Base-by-base conservation (phyloP, 1,284 basidiomycete genomes). In the Heterobasidion occidentale region DNA sequence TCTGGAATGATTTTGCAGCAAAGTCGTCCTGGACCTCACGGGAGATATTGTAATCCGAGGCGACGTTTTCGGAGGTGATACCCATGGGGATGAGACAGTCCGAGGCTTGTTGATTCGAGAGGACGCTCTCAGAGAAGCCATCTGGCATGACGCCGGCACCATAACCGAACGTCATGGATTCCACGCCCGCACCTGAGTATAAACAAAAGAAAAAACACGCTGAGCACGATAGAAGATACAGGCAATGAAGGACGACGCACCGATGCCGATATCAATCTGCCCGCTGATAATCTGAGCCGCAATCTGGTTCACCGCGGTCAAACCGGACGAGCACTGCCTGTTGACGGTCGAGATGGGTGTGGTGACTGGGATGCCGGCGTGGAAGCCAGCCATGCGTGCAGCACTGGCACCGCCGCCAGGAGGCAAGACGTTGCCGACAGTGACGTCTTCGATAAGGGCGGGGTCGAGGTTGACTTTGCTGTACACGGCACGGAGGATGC, bases 51-150 rank as follows among this genome's bases (percentile, higher is more conserved):
- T 79, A 94, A 60, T 92, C 80, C 48, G 77, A 73, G 19, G 94
- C 92, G 60, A 98, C 95, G 68, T 98, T 98, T 77, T 98, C 96
- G 27, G 93, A 97, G 52, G 94, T 96, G 74, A 94, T 88, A 61
- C 95, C 94, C 94, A 98, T 98, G 56, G 96, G 96, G 61, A 96
- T 79, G 19, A 96, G 78, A 73, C 95, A 98, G 78, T 99, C 94
- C 59, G 87, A 83, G 2, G 97, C 84, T 67, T 94, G 88, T 64
- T 87, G 78, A 72, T 83, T 85, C 60, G 82, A 72, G 62, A 95
- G 80, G 52, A 98, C 83, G 47, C 79, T 79, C 36, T 96, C 90
- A 9, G 93, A 94, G 75, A 84, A 88, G 52, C 84, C 83, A 57
- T 85, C 77, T 53, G 84, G 89, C 70, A 83, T 80, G 36, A 85